Conservation (phyloP, 1,284 basidiomycete genomes). For the Naganishia cerealis region DNA sequence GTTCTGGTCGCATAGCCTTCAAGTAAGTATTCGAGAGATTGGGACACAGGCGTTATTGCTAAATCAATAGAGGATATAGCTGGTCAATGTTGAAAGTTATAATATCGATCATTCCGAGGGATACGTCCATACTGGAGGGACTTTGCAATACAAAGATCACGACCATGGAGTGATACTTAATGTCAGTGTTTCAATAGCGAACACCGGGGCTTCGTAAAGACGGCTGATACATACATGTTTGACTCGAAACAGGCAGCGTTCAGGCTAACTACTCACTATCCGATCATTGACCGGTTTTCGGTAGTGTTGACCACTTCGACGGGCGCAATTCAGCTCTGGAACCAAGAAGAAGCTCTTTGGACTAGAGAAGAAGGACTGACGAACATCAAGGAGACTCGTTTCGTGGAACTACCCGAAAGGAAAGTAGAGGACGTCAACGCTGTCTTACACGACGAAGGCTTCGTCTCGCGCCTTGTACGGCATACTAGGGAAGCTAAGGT, state of each 20-base stretch:
- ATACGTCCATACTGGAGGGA: constrained; percentile 63
- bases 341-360: constrained; percentile 68
- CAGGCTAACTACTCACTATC: constrained; percentile 58
- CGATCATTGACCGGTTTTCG: constrained; percentile 57
- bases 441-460: constrained; percentile 60
- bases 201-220: not conserved
- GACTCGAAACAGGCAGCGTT: constrained; percentile 58
- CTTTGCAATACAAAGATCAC: constrained; percentile 70
- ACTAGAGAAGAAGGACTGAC: constrained; percentile 78
- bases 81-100: constrained; percentile 61
- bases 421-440: constrained; percentile 57
- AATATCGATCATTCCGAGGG: constrained; percentile 61
- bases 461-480: constrained; percentile 61
- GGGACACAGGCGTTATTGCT: not conserved
- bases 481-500: constrained; percentile 69
- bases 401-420: constrained; percentile 76
- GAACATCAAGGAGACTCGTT: constrained; percentile 64
- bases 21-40: constrained; percentile 56
- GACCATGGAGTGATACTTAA: constrained; percentile 71
- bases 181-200: constrained; percentile 55
- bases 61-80: constrained; percentile 30
- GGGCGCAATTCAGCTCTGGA: constrained; percentile 75
- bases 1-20: constrained; percentile 66
- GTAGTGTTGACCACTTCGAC: constrained; percentile 70
- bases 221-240: not conserved